phyloP scores from a whole-genome alignment of 2,329 filamentous ascomycete genomes.

The Colletotrichum filicis region DNA sequence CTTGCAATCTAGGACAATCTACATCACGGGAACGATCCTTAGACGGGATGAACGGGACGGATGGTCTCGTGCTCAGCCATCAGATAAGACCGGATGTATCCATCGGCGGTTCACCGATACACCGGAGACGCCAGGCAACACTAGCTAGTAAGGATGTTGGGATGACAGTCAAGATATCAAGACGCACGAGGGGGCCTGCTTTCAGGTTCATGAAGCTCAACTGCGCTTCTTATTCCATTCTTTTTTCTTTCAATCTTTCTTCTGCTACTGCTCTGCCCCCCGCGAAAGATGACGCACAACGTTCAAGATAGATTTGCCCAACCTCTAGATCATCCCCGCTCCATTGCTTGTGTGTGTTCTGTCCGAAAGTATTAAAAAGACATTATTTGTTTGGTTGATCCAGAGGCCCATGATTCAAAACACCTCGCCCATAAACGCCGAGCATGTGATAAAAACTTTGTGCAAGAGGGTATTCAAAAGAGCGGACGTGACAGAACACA shows the following conservation, averaged over 20 bases:
- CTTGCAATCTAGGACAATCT: neutral
- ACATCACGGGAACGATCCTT: conserved; percentile 8
- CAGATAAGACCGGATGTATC: neutral
- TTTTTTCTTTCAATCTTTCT: neutral
- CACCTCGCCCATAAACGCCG: conserved; percentile 23
- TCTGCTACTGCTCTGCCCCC: neutral
- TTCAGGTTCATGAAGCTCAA: neutral
- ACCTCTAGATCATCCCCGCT: neutral
- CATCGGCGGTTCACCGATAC: neutral
- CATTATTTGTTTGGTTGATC: conserved; percentile 16
- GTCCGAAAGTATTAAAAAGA: conserved; percentile 22
- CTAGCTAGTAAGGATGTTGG: neutral
- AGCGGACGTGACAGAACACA: conserved; percentile 30
- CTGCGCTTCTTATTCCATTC: neutral
- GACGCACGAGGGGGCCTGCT: neutral
- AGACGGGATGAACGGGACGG: neutral
- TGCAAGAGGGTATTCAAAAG: conserved; percentile 30
- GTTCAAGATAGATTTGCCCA: neutral
- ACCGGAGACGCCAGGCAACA: neutral
- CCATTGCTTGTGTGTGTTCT: conserved; percentile 26
- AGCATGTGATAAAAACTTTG: conserved; percentile 31
- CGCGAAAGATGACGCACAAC: neutral
- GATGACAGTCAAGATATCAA: neutral
- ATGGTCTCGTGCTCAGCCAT: conserved; percentile 17
- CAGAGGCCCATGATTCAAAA: neutral